Evolutionary conservation across 164 flowering plant genomes (phyloP).

Genomic region (Annona cherimola): DNA sequence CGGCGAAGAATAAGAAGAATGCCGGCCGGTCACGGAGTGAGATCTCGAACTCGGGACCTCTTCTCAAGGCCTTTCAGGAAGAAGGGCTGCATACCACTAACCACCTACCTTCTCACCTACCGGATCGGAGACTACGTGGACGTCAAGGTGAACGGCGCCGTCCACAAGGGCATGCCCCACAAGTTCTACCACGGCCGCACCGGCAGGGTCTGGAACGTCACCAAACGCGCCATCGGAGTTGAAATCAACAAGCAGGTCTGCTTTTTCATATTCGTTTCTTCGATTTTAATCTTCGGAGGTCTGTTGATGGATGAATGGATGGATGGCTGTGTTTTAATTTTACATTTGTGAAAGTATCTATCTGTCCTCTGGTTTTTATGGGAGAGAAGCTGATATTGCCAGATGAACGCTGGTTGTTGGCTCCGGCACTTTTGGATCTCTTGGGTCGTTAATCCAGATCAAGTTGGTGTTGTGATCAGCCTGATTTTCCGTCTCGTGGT

Average conservation of each 20-base stretch:
- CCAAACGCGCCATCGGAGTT: constrained; percentile 83
- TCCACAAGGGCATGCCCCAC: constrained; percentile 93
- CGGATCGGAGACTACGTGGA: constrained; percentile 66
- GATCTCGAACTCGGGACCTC: constrained; percentile 65
- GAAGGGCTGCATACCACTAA: constrained; percentile 61
- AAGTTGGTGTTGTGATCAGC: too few relatives aligned
- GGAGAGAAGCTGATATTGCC: too few relatives aligned
- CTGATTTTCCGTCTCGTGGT: too few relatives aligned
- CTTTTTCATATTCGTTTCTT: not conserved
- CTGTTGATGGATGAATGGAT: too few relatives aligned
- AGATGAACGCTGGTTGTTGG: too few relatives aligned
- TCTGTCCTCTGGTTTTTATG: too few relatives aligned
- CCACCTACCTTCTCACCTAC: constrained; percentile 58
- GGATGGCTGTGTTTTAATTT: too few relatives aligned
- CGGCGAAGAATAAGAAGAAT: constrained; percentile 21
- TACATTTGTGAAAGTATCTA: too few relatives aligned
- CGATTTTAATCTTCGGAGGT: not conserved
- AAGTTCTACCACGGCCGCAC: constrained; percentile 92
- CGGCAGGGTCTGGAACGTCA: constrained; percentile 78
- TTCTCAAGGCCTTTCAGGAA: constrained; percentile 66
- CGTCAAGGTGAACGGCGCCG: constrained; percentile 71
- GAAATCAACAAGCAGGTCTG: constrained; percentile 76
- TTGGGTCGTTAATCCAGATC: too few relatives aligned
- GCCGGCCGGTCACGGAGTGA: constrained; percentile 75
- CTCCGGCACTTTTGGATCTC: too few relatives aligned